Percentiles rank a stretch among this genome's conserved stretches.
Conservation (phyloP, 1,284 basidiomycete genomes). For the Tilletia setariae region DNA sequence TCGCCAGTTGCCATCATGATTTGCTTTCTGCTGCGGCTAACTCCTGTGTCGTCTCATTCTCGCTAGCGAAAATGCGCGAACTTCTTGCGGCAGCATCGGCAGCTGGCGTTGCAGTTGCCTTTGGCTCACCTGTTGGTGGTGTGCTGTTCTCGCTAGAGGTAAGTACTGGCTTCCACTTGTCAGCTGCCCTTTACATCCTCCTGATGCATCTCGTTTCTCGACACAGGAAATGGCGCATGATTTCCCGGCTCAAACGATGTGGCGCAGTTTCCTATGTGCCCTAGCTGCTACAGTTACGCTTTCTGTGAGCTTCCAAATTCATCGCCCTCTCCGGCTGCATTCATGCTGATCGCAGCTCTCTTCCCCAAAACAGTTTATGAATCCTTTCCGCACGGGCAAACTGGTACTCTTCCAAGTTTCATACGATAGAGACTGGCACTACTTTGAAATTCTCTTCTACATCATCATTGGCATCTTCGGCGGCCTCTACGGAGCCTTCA, state of each 20-base stretch:
- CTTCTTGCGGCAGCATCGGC: constrained; percentile 39
- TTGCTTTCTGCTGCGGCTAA: constrained; percentile 33
- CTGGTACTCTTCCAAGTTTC: constrained; percentile 70
- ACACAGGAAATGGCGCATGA: constrained; percentile 73
- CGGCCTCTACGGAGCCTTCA: constrained; percentile 83
- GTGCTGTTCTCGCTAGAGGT: constrained; percentile 60
- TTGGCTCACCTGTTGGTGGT: constrained; percentile 58
- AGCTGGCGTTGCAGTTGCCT: constrained; percentile 69
- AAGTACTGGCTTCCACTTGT: constrained; percentile 53
- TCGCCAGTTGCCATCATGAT: constrained; percentile 53
- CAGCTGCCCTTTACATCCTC: constrained; percentile 25
- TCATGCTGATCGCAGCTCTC: constrained; percentile 62
- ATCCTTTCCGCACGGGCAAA: constrained; percentile 74
- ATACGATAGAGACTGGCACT: constrained; percentile 88
- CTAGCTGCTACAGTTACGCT: constrained; percentile 50
- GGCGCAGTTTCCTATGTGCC: constrained; percentile 48
- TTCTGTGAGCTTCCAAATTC: constrained; percentile 20
- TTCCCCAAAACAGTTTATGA: constrained; percentile 63
- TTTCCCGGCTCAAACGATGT: constrained; percentile 78
- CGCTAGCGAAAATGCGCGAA: constrained; percentile 35
- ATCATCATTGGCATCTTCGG: constrained; percentile 93
- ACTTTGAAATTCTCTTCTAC: constrained; percentile 70
- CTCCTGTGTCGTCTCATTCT: background rate
- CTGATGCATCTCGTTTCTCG: background rate
- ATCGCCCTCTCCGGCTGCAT: too few species aligned